Conservation (phyloP, 306 rosid species). For the Rosa lucieae region DNA sequence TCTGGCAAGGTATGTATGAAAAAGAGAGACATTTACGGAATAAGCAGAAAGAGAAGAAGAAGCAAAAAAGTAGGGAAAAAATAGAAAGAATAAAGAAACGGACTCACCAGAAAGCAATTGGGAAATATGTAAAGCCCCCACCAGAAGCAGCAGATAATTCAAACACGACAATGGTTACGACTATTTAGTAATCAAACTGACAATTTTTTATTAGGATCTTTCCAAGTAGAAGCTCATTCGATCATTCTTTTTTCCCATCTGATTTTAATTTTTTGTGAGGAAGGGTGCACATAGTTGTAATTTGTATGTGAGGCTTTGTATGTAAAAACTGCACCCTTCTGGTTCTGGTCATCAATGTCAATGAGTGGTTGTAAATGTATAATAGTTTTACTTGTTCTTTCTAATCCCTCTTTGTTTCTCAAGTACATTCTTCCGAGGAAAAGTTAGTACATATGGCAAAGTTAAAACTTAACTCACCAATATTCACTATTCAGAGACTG, state of each 20-base stretch:
- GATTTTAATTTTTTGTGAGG: slow-evolving; percentile 34
- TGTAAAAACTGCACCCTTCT: slow-evolving; percentile 45
- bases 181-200: slow-evolving; percentile 19
- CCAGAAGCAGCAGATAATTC: slow-evolving; percentile 56
- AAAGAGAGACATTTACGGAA: slow-evolving; percentile 67
- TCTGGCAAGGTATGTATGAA: slow-evolving; percentile 82
- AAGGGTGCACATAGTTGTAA: slow-evolving; percentile 34
- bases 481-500: neutral
- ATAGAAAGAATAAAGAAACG: slow-evolving; percentile 64
- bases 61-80: slow-evolving; percentile 77
- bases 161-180: slow-evolving; percentile 45
- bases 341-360: slow-evolving; percentile 29
- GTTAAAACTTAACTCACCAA: neutral
- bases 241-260: slow-evolving; percentile 43
- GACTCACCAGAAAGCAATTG: slow-evolving; percentile 77
- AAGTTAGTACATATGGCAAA: neutral
- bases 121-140: slow-evolving; percentile 86
- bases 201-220: slow-evolving; percentile 17
- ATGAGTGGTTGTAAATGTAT: neutral
- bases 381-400: slow-evolving; percentile 14
- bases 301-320: slow-evolving; percentile 34
- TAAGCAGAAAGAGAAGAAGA: slow-evolving; percentile 75
- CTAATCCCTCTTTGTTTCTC: neutral
- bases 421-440: neutral
- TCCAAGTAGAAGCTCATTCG: slow-evolving; percentile 31